Percentiles rank a stretch among this genome's conserved stretches.
phyloP scores from a whole-genome alignment of 139 green algal genomes.

The Auxenochlorella pyrenoidosa region DNA sequence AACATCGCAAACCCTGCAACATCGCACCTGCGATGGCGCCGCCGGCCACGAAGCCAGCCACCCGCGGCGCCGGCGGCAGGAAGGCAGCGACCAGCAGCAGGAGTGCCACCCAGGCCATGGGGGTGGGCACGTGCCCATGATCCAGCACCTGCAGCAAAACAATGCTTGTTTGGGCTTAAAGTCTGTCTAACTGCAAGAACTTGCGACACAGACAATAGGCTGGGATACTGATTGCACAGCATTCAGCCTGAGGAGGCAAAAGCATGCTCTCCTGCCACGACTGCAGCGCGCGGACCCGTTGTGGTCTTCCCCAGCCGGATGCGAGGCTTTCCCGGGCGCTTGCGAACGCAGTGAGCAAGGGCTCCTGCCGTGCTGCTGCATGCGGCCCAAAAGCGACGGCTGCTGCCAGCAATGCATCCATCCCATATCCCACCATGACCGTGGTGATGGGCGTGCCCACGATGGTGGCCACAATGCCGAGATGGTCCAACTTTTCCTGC shows the following conservation, averaged over 20 bases:
- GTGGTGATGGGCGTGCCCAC: conserved; percentile 78
- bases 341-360: too few relatives aligned
- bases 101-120: conserved; percentile 39
- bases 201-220: too few relatives aligned
- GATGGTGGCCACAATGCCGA: conserved; percentile 84
- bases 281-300: too few relatives aligned
- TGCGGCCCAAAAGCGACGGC: not conserved
- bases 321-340: too few relatives aligned
- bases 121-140: conserved; percentile 46
- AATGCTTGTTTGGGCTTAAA: too few relatives aligned
- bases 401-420: not conserved
- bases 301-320: too few relatives aligned
- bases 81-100: conserved; percentile 68
- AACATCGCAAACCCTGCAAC: not conserved
- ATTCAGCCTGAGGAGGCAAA: too few relatives aligned
- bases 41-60: conserved; percentile 64
- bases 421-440: conserved; percentile 64
- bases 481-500: conserved; percentile 88
- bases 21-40: conserved; percentile 26
- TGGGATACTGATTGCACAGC: too few relatives aligned
- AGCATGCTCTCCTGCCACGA: too few relatives aligned
- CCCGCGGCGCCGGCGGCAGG: conserved; percentile 68
- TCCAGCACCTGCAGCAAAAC: conserved; percentile 45
- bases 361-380: not conserved
- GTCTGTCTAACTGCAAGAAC: too few relatives aligned